Base-by-base conservation (phyloP, 2,329 filamentous ascomycete species). In the Pseudonectria buxi region DNA sequence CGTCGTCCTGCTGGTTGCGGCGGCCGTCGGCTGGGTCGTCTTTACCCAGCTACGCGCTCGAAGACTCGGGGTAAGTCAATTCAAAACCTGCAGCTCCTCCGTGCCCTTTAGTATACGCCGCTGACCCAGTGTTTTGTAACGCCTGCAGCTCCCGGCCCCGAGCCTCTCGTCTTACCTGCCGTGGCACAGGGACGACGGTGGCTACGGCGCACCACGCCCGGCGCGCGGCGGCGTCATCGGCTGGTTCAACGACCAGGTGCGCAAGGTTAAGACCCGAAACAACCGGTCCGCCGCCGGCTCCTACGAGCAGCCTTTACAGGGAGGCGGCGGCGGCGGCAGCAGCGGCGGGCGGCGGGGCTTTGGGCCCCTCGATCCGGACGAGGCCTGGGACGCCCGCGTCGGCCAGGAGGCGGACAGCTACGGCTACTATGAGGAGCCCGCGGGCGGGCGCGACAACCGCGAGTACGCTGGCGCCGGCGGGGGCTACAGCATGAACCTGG, bases 321-420 rank as follows among this genome's bases (percentile, higher is more conserved):
- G 58, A 40, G 60, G 58, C 33, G 59, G 59, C 36, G 53, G 51
- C 14, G 44, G 64, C 30, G 60, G 58, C 33, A 59, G 59, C 36
- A 52, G 51, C 14, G 44, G 64, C 30, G 64, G 67, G 36, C 68
- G 70, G 36, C 62, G 74, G 35, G 77, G 77, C 14, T 81, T 83
- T 57, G 78, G 80, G 2, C 69, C 78, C 4, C 71, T 87, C 30
- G 86, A 92, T 53, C 84, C 84, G 2, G 86, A 94, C 56, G 85
- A 89, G 54, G 85, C 86, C 2, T 94, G 87, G 87, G 86, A 92
- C 63, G 64, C 84, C 44, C 71, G 84, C 40, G 85, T 94, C 4
- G 84, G 83, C 39, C 71, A 78, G 49, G 85, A 89, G 58, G 76
- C 81, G 13, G 79, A 83, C 53, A 64, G 62, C 10, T 79, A 81